Base-by-base conservation (phyloP, 345 rosid species). In the Dimocarpus longan region DNA sequence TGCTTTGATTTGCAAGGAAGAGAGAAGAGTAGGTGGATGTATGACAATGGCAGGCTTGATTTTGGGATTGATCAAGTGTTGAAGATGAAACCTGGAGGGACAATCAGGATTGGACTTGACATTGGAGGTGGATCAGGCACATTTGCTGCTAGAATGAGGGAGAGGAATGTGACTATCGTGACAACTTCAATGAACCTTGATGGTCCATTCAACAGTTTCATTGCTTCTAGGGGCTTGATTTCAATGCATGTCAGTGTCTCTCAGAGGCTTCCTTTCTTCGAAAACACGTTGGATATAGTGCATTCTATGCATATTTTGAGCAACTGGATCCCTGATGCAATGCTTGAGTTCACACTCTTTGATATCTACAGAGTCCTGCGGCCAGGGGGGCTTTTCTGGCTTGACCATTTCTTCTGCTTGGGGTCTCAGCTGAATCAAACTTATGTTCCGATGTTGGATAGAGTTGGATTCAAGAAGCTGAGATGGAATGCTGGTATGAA, bases 71-170 rank as follows among this genome's bases (percentile, higher is more conserved):
- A 89, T 66, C 66, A 76, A 64, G 88, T 89, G 39, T 81, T 87
- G 16, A 15, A 28, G 18, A 71, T 54, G 3, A 89, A 78, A 73
- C 82, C 85, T 6, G 59, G 0, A 0, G 86, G 91, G 0, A 85
- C 70, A 0, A 79, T 89, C 57, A 83, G 91, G 0, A 84, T 89
- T 11, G 90, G 92, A n/a, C 80, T 82, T 3, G 94, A 86, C 82
- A 81, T 89, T 3, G 88, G 91, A n/a, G 88, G 86, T 0, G 88
- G 89, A 5, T 74, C 78, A 0, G 89, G 89, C 5, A 86, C 86
- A 4, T 91, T 91, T 60, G 91, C 94, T 0, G 94, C 90, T 2
- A 80, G 91, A 75, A 89, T 88, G 92, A 81, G 85, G 71, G 92
- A 91, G 75, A 68, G 87, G 37, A 91, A 85, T 78, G 74, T 86